Conservation (phyloP, 2,329 filamentous ascomycete species). For the Ascochyta pisi region DNA sequence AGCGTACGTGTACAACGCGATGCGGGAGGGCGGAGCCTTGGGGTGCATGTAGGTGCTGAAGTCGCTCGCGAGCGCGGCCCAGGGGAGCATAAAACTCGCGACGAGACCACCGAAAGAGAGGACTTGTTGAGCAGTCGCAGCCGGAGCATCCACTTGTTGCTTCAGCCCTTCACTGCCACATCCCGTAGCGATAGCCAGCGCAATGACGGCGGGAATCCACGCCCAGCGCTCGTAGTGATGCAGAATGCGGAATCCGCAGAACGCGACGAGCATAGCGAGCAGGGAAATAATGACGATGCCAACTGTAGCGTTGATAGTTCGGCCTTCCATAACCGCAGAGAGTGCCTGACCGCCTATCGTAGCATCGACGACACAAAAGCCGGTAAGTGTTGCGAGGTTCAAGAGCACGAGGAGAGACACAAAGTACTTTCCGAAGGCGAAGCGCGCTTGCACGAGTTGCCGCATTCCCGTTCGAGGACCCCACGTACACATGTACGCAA, state of each 20-base stretch:
- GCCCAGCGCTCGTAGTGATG: constrained; percentile 66
- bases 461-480: constrained; percentile 69
- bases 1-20: constrained; percentile 64
- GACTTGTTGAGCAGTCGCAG: constrained; percentile 55
- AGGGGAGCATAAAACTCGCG: constrained; percentile 69
- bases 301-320: constrained; percentile 59
- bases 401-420: constrained; percentile 67
- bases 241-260: constrained; percentile 64
- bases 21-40: constrained; percentile 56
- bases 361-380: constrained; percentile 68
- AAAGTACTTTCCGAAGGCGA: constrained; percentile 63
- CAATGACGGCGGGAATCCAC: constrained; percentile 63
- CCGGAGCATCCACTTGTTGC: constrained; percentile 55
- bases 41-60: constrained; percentile 68
- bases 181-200: constrained; percentile 63
- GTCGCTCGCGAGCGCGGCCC: constrained; percentile 65
- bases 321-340: constrained; percentile 42
- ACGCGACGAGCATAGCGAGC: constrained; percentile 65
- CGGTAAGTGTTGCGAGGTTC: constrained; percentile 68
- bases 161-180: constrained; percentile 60
- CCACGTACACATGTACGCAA: constrained; percentile 64
- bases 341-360: constrained; percentile 64
- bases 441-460: constrained; percentile 70
- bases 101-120: constrained; percentile 67
- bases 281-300: constrained; percentile 68